Base-by-base conservation (phyloP, 768 basidiomycete species). In the Auricularia sp. region DNA sequence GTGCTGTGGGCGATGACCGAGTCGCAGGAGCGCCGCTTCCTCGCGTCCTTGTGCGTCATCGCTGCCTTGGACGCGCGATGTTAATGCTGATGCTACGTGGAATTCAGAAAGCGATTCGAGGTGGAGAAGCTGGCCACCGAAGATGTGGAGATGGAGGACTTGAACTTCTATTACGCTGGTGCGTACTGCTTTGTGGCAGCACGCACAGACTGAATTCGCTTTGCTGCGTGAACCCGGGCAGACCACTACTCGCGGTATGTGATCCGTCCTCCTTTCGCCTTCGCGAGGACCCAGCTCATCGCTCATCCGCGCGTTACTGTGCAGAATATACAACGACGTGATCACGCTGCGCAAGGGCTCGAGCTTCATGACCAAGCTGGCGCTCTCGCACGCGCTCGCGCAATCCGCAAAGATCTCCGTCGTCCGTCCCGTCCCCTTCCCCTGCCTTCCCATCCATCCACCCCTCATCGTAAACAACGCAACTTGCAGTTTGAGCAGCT, bases 1-100 rank as follows among this genome's bases (percentile, higher is more conserved):
- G 95, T 98, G 33, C 91, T 96, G 62, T 98, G 95, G 95, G 95
- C 95, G 33, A 97, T 98, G 94, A 88, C 91, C 44, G 93, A 97
- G 72, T 79, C 85, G 4, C 91, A 97, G 71, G 95, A 98, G 78
- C 90, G 84, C 73, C 81, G 93, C 8, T 93, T 98, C 70, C 76
- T 98, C 66, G 86, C 89, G 34, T 94, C 93, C 23, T 83, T 98
- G 95, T 95, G 71, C 75, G 91, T 79, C 35, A 61, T 3, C n/a
- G 23, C 6, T 18, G 61, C 62, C 51, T 58, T 51, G 21, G 21
- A n/a, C 16, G 56, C 21, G 5, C n/a, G 60, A 16, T n/a, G 34
- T 21, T 21, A 10, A 51, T 12, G 21, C 21, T 54, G 11, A 39
- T 16, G 36, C 68, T 62, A 62, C 62, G 23, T 60, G 11, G 10